Percentiles rank a stretch among this genome's conserved stretches.
These are phyloP conservation scores for Papiliotrema flavescens DNA, from an alignment of 1,284 basidiomycete species.

Conservation along the genomic window DNA sequence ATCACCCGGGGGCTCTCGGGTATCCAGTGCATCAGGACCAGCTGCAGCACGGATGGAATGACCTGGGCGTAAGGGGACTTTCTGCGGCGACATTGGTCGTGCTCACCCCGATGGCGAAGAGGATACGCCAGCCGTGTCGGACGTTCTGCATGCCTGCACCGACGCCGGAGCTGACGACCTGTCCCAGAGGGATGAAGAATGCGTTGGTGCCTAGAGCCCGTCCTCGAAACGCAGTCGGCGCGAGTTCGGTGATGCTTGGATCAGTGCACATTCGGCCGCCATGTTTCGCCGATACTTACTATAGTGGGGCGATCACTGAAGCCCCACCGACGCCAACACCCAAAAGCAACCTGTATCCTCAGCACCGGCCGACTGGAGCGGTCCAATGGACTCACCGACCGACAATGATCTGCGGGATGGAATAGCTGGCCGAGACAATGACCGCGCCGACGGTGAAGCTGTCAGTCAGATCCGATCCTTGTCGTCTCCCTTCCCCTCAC, in stretches of 20 bases:
- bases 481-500: not conserved
- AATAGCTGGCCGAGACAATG: not conserved
- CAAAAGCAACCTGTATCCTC: not conserved
- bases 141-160: conserved; percentile 27
- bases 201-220: conserved; percentile 21
- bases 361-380: no score
- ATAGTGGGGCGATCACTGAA: not conserved
- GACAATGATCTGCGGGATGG: not conserved
- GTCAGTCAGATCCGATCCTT: not conserved
- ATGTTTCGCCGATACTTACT: not conserved
- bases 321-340: not conserved
- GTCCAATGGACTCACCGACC: not conserved
- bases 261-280: not conserved
- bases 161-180: conserved; percentile 37
- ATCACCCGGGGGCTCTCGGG: conserved; percentile 43
- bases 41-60: conserved; percentile 38
- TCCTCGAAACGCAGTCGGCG: conserved; percentile 40
- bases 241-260: conserved; percentile 39
- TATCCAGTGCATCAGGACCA: conserved; percentile 40
- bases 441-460: not conserved
- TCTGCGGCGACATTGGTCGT: conserved; percentile 1
- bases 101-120: conserved; percentile 2
- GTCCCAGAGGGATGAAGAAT: conserved; percentile 43
- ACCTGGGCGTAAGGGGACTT: conserved; percentile 35
- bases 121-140: conserved; percentile 16